Evolutionary conservation across 805 yeast genomes (phyloP).

Genomic region (Millerozyma miso): DNA sequence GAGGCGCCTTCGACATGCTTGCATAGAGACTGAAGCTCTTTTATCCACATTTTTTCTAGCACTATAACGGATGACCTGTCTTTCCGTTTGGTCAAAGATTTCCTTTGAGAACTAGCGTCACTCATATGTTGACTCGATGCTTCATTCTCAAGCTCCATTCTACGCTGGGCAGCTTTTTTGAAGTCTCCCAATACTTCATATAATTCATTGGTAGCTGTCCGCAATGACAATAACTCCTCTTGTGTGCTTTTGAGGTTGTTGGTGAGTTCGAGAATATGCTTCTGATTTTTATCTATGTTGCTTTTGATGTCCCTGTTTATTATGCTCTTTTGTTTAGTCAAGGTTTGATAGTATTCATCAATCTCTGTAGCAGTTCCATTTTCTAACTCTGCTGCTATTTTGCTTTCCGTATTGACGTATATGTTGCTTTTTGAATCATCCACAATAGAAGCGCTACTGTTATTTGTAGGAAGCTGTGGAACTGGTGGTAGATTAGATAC

Average conservation of each 20-base stretch:
- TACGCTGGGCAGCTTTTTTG: conserved; percentile 55
- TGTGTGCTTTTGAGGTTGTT: conserved; percentile 62
- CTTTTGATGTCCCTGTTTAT: conserved; percentile 56
- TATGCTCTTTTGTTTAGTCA: conserved; percentile 44
- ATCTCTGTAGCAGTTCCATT: conserved; percentile 70
- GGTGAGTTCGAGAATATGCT: conserved; percentile 55
- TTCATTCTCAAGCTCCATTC: conserved; percentile 45
- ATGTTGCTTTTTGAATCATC: conserved; percentile 5
- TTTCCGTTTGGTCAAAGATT: conserved; percentile 19
- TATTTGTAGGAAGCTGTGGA: conserved; percentile 13
- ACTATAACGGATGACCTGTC: conserved; percentile 70
- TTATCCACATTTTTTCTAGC: conserved; percentile 78
- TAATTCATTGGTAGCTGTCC: conserved; percentile 57
- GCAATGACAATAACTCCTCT: conserved; percentile 56
- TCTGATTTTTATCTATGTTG: conserved; percentile 59
- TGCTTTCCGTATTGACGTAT: conserved; percentile 9
- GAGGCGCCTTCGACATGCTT: conserved; percentile 91
- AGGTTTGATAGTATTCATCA: conserved; percentile 59
- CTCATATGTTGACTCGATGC: conserved; percentile 9
- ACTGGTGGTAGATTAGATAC: conserved; percentile 27
- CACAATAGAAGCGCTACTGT: conserved; percentile 1
- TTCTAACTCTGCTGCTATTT: conserved; percentile 39
- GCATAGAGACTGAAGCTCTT: conserved; percentile 63
- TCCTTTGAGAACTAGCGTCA: neutral
- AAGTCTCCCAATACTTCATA: conserved; percentile 56